phyloP scores from a whole-genome alignment of 305 asterid genomes.

The Salvia sclarea region DNA sequence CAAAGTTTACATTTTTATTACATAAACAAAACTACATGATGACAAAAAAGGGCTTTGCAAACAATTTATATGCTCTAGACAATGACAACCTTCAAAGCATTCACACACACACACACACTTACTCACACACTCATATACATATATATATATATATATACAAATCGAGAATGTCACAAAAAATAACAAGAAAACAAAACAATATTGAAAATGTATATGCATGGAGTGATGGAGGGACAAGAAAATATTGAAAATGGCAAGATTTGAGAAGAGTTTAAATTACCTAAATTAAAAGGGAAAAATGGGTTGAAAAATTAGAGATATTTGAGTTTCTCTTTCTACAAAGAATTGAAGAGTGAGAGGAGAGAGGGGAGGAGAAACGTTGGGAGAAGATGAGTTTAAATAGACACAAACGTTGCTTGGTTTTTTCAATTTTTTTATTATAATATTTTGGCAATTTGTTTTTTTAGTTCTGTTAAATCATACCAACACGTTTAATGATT shows the following conservation, averaged over 20 bases:
- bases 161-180: not conserved
- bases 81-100: not conserved
- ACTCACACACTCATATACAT: too few relatives aligned
- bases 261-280: constrained; percentile 29
- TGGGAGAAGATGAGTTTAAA: constrained; percentile 46
- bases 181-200: too few relatives aligned
- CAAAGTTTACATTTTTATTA: not conserved
- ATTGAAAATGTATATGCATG: not conserved
- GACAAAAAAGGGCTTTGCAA: not conserved
- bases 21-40: not conserved
- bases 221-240: not conserved
- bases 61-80: not conserved
- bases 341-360: constrained; percentile 34
- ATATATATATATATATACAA: not conserved
- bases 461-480: not conserved
- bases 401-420: constrained; percentile 42
- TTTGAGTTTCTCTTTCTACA: not conserved
- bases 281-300: not conserved
- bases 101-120: not conserved
- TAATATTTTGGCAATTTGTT: not conserved
- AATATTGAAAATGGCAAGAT: constrained; percentile 5
- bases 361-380: constrained; percentile 48
- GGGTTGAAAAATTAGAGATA: not conserved
- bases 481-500: not conserved
- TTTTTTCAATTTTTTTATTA: not conserved